A percentile compares a stretch with the other conserved stretches of the same genome.
These are phyloP conservation scores for Aspergillus glaucus DNA, from an alignment of 2,329 filamentous ascomycete genomes.

Conservation along the genomic window DNA sequence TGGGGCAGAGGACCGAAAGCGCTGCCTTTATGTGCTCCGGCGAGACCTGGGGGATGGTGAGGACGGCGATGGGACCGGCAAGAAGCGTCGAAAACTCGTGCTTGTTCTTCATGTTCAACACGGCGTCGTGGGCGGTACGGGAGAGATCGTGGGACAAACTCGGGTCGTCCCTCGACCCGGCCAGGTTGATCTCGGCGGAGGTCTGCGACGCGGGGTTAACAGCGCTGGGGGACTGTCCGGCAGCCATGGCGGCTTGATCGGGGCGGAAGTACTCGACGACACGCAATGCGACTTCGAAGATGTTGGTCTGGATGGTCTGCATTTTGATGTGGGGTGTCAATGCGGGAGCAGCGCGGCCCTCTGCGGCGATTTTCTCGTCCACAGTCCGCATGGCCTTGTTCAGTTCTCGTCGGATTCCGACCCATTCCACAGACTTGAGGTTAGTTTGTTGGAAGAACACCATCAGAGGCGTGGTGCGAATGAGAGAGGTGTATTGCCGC, in stretches of 20 bases:
- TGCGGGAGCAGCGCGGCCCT: constrained; percentile 34
- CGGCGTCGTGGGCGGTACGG: constrained; percentile 46
- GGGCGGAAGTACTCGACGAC: constrained; percentile 77
- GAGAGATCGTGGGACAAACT: constrained; percentile 55
- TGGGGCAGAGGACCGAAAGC: constrained; percentile 69
- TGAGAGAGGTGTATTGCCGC: constrained; percentile 78
- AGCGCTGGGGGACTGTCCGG: constrained; percentile 17
- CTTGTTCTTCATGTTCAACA: constrained; percentile 45
- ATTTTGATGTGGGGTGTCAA: constrained; percentile 63
- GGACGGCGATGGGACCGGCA: constrained; percentile 69
- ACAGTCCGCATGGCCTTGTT: constrained; percentile 55
- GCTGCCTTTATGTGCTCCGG: constrained; percentile 78
- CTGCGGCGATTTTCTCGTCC: constrained; percentile 61
- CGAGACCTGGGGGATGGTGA: constrained; percentile 76
- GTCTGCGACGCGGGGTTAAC: constrained; percentile 26
- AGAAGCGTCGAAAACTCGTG: constrained; percentile 69
- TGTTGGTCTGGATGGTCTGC: constrained; percentile 80
- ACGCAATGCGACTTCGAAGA: constrained; percentile 77
- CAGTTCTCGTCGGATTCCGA: constrained; percentile 64
- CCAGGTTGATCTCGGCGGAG: constrained; percentile 21
- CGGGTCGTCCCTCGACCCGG: constrained; percentile 31
- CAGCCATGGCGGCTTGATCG: constrained; percentile 26
- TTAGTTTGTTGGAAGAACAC: constrained; percentile 82
- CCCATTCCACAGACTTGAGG: constrained; percentile 67
- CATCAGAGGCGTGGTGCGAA: constrained; percentile 77